Evolutionary conservation across 495 filamentous ascomycete species (phyloP), one percentile per base, ranked within the genome.

Genomic region (Xylaria venustula): DNA sequence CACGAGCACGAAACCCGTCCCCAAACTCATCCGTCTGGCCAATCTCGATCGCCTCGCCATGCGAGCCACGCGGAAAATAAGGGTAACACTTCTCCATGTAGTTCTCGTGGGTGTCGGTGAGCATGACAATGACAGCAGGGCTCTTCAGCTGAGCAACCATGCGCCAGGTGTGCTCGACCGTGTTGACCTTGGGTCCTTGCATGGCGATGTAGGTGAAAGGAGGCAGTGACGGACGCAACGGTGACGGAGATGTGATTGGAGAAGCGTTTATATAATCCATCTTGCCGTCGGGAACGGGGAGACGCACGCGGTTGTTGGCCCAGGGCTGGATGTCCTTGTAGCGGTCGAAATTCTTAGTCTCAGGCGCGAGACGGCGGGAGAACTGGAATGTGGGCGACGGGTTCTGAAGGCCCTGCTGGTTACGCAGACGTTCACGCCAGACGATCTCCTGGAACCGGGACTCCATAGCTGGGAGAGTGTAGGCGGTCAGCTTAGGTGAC

Each of bases 231-330:
- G 66, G 77, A 74, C 66, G 76, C 81, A 89, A 79, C 83, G 87
- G 47, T 79, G 92, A 83, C 36, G 74, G 77, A 26, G 97, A 77
- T 6, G 80, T 67, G 46, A 99, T 95, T 19, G 92, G 91, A 7
- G 91, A 96, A 19, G 94, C 94, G 71, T 99, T 99, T 79, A 98
- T 95, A 74, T 98, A 99, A 73, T 97, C 90, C 64, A 87, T 86
- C 57, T 87, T 76, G 14, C 88, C 91, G 28, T 88, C 84, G 11
- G 90, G 88, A 2, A 98, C 94, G 34, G 83, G 83, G 22, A 99
- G 85, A 67, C 87, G 88, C 53, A 99, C 79, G 1, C 94, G 91
- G 64, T 93, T 92, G 69, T 90, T 86, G 55, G 85, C 85, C 86
- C 87, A 97, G 0, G 92, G 90, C 59, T 91, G 87, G 44, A 97